Percentiles rank a stretch among this genome's conserved stretches.
phyloP scores from a whole-genome alignment of 441 rosid genomes.

The Biscutella laevigata region DNA sequence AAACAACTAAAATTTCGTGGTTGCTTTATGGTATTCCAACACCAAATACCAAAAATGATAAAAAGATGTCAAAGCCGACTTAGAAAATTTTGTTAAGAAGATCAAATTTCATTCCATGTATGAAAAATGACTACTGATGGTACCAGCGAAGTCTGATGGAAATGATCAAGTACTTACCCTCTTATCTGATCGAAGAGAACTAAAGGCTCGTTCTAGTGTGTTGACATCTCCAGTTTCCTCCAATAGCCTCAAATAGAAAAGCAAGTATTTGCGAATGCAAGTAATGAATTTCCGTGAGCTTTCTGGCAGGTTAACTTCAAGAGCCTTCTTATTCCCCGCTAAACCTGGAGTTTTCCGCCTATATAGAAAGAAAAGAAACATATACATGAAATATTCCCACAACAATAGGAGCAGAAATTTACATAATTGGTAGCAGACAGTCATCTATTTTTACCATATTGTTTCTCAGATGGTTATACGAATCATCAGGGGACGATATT shows the following conservation, averaged over 20 bases:
- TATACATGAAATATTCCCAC: constrained; percentile 11
- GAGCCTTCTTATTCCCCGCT: constrained; percentile 76
- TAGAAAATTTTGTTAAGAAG: not conserved
- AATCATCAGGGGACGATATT: not conserved
- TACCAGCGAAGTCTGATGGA: constrained; percentile 9
- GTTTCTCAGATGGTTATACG: constrained; percentile 3
- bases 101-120: not conserved
- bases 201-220: constrained; percentile 85
- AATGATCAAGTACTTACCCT: constrained; percentile 48
- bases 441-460: constrained; percentile 8
- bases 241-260: constrained; percentile 81
- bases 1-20: constrained; percentile 16
- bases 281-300: constrained; percentile 97
- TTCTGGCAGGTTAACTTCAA: constrained; percentile 91
- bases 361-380: constrained; percentile 23
- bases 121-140: constrained; percentile 5
- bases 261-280: constrained; percentile 78
- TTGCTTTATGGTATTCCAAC: constrained; percentile 4
- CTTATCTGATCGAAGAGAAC: constrained; percentile 78
- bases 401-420: constrained; percentile 10
- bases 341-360: constrained; percentile 84
- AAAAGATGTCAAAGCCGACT: not conserved
- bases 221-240: constrained; percentile 81
- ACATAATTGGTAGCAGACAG: not conserved
- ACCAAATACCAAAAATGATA: not conserved